Percentiles rank a stretch among this genome's conserved stretches.
These are phyloP conservation scores for Fusarium sp. DNA, from an alignment of 2,329 filamentous ascomycete genomes.

Conservation along the genomic window DNA sequence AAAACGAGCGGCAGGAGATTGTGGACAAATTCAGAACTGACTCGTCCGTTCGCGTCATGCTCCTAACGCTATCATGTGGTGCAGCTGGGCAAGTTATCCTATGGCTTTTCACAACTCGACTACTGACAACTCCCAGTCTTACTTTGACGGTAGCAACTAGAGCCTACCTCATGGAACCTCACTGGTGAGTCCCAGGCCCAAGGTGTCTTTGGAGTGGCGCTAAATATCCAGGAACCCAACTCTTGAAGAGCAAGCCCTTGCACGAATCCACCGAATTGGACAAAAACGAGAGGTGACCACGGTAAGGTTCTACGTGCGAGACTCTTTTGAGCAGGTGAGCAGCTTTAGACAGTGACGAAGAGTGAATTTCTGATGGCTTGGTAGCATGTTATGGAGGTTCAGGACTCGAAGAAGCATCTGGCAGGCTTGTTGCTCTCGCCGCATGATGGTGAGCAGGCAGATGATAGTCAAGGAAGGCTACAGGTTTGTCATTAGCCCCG, in stretches of 20 bases:
- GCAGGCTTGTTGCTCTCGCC: constrained; percentile 5
- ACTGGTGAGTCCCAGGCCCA: constrained; percentile 46
- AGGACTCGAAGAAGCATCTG: constrained; percentile 27
- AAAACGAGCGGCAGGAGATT: constrained; percentile 53
- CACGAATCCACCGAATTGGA: constrained; percentile 51
- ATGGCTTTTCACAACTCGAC: neutral
- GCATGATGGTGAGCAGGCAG: neutral
- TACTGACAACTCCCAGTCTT: constrained; percentile 45
- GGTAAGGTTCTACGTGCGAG: constrained; percentile 50
- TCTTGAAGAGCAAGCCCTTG: constrained; percentile 56
- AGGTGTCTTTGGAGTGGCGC: accelerated
- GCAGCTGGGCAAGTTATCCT: constrained; percentile 52
- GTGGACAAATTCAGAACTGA: constrained; percentile 54
- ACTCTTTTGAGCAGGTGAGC: constrained; percentile 51
- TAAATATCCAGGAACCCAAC: constrained; percentile 51
- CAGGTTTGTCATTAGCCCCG: neutral
- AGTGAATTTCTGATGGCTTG: accelerated
- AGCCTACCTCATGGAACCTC: constrained; percentile 62
- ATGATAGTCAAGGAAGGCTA: neutral
- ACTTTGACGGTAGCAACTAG: constrained; percentile 59
- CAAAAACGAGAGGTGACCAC: constrained; percentile 51
- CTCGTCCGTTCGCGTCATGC: constrained; percentile 52
- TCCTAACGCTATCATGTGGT: constrained; percentile 62
- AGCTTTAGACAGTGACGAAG: accelerated
- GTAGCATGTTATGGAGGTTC: constrained; percentile 23